Percentiles rank a stretch among this genome's conserved stretches.
These are phyloP conservation scores for Suillus placidus DNA, from an alignment of 768 basidiomycete species.

Conservation along the genomic window DNA sequence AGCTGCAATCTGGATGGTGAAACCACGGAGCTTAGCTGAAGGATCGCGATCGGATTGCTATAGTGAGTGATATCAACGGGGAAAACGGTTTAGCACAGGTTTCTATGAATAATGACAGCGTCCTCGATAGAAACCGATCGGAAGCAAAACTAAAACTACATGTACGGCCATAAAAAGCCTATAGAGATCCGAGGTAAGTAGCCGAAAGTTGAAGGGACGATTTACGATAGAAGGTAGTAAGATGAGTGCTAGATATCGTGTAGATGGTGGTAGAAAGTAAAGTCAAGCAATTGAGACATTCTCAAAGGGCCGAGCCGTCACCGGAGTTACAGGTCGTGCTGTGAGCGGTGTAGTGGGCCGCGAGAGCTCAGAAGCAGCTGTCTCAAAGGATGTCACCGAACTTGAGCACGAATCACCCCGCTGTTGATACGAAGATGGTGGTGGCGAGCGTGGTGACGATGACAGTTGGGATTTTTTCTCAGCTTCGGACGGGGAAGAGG, in stretches of 20 bases:
- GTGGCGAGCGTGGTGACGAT: not conserved
- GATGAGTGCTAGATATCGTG: not conserved
- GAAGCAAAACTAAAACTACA: not conserved
- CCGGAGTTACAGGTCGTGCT: conserved; percentile 18
- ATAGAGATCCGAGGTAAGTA: not conserved
- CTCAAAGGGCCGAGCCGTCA: conserved; percentile 22
- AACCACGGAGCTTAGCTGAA: conserved; percentile 81
- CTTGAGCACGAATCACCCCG: conserved; percentile 20
- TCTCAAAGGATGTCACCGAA: conserved; percentile 19
- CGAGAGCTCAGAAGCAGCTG: conserved; percentile 11
- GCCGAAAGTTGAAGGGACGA: too few species aligned
- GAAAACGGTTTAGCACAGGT: not conserved
- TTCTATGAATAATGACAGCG: not conserved
- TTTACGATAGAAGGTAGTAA: not conserved
- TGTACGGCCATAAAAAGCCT: not conserved
- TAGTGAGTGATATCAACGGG: not conserved
- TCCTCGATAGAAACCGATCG: not conserved
- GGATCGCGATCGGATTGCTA: conserved; percentile 36
- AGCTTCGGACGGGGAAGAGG: not conserved
- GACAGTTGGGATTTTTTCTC: not conserved
- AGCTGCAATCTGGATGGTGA: conserved; percentile 72
- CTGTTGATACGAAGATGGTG: not conserved
- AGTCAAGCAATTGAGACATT: not conserved
- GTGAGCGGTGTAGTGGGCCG: conserved; percentile 13
- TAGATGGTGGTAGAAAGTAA: not conserved